phyloP scores from a whole-genome alignment of 2,329 filamentous ascomycete species.

The Pochonia chlamydosporia region DNA sequence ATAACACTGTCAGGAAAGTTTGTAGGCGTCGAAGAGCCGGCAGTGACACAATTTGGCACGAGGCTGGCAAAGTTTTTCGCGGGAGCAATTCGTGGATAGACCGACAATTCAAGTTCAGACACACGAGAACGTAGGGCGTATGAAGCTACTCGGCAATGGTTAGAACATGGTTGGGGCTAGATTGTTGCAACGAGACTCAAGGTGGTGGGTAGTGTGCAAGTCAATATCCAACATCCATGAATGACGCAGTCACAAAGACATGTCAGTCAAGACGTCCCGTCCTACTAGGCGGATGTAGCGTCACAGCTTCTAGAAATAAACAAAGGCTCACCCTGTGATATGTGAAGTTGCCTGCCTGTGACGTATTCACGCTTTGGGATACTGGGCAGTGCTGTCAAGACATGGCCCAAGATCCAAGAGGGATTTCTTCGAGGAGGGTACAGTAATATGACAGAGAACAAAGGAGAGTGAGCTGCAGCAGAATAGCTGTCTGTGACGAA shows the following conservation, averaged over 20 bases:
- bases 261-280: too few species aligned
- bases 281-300: too few species aligned
- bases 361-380: too few species aligned
- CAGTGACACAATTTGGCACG: neutral
- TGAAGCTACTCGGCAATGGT: neutral
- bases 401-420: neutral
- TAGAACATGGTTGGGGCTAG: neutral
- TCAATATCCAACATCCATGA: too few species aligned
- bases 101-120: neutral
- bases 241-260: too few species aligned
- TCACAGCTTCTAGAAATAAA: too few species aligned
- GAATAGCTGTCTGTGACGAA: constrained; percentile 1
- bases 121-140: neutral
- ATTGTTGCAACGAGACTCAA: neutral
- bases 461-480: neutral
- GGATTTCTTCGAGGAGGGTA: neutral
- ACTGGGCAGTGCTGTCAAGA: too few species aligned
- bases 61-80: neutral
- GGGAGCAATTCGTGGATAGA: neutral
- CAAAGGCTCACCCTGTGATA: too few species aligned
- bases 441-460: neutral
- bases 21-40: neutral
- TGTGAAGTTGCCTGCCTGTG: too few species aligned
- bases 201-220: too few species aligned
- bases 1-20: too few species aligned